Percentiles rank a stretch among this genome's conserved stretches.
Conservation (phyloP, 441 rosid genomes). For the Populus hybrid region DNA sequence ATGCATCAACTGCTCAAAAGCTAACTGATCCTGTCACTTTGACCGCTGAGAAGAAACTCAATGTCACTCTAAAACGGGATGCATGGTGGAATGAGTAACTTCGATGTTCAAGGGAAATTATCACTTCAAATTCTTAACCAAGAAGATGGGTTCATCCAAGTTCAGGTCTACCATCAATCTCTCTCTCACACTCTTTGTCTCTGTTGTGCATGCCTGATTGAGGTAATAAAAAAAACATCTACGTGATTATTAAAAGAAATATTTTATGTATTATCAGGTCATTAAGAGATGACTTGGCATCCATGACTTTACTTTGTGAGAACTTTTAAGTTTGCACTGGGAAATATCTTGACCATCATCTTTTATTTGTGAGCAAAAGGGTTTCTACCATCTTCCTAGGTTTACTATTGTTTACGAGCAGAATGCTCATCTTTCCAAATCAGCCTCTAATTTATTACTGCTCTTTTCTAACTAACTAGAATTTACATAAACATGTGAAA, state of each 20-base stretch:
- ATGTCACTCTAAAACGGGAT: conserved; percentile 37
- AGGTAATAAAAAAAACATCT: no score
- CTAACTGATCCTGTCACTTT: conserved; percentile 90
- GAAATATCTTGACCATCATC: background rate
- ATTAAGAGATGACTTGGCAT: background rate
- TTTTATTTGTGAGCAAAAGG: background rate
- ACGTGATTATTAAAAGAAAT: background rate
- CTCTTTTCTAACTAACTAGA: background rate
- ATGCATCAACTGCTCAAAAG: conserved; percentile 56
- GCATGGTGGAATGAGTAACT: conserved; percentile 81
- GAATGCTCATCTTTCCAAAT: background rate
- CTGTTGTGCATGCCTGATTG: background rate
- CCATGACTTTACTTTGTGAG: background rate
- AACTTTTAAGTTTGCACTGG: background rate
- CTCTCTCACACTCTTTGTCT: background rate
- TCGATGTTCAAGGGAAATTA: conserved; percentile 92
- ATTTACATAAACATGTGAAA: background rate
- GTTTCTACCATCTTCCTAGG: background rate
- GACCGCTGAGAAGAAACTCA: conserved; percentile 79
- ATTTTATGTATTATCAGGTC: background rate
- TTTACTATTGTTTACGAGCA: background rate
- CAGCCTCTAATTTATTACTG: background rate
- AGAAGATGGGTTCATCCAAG: conserved; percentile 94
- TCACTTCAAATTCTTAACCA: conserved; percentile 95
- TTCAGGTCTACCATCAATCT: conserved; percentile 60